Evolutionary conservation across 2,329 filamentous ascomycete species (phyloP).

Genomic region (Piedraia hortae): DNA sequence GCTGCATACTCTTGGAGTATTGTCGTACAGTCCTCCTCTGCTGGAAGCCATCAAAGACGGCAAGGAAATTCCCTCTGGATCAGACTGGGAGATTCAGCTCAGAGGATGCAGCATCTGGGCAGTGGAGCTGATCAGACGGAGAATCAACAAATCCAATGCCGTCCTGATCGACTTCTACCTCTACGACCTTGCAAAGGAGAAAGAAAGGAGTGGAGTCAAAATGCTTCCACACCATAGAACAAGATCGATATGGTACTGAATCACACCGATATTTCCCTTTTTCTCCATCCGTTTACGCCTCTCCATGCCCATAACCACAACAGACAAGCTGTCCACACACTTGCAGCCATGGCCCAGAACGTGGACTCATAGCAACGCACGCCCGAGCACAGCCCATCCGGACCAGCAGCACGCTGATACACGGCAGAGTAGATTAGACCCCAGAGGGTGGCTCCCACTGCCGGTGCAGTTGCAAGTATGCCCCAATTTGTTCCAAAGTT

Average conservation of each 20-base stretch:
- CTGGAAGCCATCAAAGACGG: constrained; percentile 39
- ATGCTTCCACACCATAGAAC: constrained; percentile 65
- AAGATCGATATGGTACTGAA: constrained; percentile 75
- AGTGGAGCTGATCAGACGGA: constrained; percentile 59
- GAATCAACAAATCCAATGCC: constrained; percentile 58
- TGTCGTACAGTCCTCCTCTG: constrained; percentile 61
- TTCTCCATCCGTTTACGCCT: constrained; percentile 46
- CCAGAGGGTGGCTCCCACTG: constrained; percentile 69
- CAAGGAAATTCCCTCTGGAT: constrained; percentile 40
- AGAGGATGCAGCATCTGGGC: constrained; percentile 85
- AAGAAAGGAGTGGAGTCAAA: constrained; percentile 24
- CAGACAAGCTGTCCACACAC: constrained; percentile 48
- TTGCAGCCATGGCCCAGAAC: constrained; percentile 65
- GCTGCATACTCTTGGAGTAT: constrained; percentile 51
- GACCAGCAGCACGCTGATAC: constrained; percentile 34
- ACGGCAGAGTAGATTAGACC: constrained; percentile 63
- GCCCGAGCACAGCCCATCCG: constrained; percentile 48
- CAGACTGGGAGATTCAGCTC: constrained; percentile 61
- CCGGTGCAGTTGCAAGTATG: constrained; percentile 76
- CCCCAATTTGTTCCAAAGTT: constrained; percentile 98
- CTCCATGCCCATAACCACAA: constrained; percentile 61
- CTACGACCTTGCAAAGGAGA: constrained; percentile 77
- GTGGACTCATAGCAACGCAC: constrained; percentile 51
- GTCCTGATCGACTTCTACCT: constrained; percentile 93
- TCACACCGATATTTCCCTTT: constrained; percentile 41